phyloP scores from a whole-genome alignment of 257 asterid genomes.

The Solanum pinnatisectum region DNA sequence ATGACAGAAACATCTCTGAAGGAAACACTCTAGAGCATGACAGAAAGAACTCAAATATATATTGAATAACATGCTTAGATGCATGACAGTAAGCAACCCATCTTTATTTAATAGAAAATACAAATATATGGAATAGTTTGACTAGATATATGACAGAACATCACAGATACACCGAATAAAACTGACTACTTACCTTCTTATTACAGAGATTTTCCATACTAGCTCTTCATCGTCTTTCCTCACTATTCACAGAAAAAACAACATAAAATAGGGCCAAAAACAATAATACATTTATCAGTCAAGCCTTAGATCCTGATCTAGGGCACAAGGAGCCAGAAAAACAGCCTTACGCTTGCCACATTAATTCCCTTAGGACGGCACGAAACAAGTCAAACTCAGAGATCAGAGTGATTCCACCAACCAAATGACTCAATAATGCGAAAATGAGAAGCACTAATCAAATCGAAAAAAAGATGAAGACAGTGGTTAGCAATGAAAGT shows the following conservation, averaged over 20 bases:
- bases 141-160: background rate
- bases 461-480: background rate
- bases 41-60: background rate
- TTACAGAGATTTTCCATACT: slow-evolving; percentile 34
- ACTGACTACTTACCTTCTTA: slow-evolving; percentile 19
- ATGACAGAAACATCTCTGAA: background rate
- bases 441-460: background rate
- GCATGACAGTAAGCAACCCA: background rate
- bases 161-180: background rate
- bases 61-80: background rate
- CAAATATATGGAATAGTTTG: no score
- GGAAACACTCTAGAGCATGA: background rate
- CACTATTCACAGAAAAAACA: slow-evolving; percentile 1
- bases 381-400: slow-evolving; percentile 39
- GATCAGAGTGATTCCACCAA: slow-evolving; percentile 32
- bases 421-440: slow-evolving; percentile 9
- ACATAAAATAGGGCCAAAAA: slow-evolving; percentile 1
- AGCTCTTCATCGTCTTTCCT: slow-evolving; percentile 25
- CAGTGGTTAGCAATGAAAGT: background rate
- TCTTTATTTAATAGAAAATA: no score
- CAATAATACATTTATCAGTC: background rate
- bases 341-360: slow-evolving; percentile 40
- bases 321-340: slow-evolving; percentile 20
- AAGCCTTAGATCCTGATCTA: slow-evolving; percentile 47
- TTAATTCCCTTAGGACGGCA: slow-evolving; percentile 29